Evolutionary conservation across 176 grass and related monocot genomes (phyloP).

Genomic region (Aegilops sharonensis): DNA sequence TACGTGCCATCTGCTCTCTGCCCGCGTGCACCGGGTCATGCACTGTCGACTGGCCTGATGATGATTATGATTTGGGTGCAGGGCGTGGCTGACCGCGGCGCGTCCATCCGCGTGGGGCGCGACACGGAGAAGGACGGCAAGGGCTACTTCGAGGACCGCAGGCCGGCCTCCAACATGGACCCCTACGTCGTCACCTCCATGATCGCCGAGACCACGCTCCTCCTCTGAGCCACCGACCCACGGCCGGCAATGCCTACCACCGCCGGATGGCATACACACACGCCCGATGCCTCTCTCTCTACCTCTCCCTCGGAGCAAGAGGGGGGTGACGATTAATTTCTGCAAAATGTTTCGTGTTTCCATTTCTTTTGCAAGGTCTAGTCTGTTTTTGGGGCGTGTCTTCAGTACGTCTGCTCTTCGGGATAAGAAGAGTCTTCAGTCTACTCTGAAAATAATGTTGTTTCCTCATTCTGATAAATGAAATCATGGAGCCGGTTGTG

Average conservation of each 20-base stretch:
- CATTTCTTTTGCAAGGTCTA: neutral
- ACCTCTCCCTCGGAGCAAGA: too few relatives aligned
- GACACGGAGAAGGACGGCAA: constrained; percentile 83
- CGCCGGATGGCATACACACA: too few relatives aligned
- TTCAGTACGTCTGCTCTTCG: neutral
- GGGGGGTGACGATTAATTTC: neutral
- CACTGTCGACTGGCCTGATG: too few relatives aligned
- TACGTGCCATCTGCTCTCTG: too few relatives aligned
- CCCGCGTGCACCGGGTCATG: too few relatives aligned
- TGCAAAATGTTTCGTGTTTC: neutral
- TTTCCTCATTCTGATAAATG: neutral
- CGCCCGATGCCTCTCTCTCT: too few relatives aligned
- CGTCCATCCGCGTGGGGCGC: constrained; percentile 72
- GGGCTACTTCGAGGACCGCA: constrained; percentile 76
- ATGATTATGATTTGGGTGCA: too few relatives aligned
- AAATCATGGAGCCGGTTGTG: neutral
- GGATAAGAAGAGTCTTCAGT: neutral
- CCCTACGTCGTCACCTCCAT: constrained; percentile 64
- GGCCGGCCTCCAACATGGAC: constrained; percentile 63
- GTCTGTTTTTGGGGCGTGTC: neutral
- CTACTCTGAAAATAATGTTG: constrained; percentile 30
- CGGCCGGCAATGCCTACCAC: neutral
- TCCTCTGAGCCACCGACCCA: neutral
- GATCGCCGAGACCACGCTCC: constrained; percentile 55
- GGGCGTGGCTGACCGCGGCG: constrained; percentile 80